Percentiles rank a stretch among this genome's conserved stretches.
phyloP scores from a whole-genome alignment of 2,329 filamentous ascomycete species.

The Rhynchosporium agropyri region DNA sequence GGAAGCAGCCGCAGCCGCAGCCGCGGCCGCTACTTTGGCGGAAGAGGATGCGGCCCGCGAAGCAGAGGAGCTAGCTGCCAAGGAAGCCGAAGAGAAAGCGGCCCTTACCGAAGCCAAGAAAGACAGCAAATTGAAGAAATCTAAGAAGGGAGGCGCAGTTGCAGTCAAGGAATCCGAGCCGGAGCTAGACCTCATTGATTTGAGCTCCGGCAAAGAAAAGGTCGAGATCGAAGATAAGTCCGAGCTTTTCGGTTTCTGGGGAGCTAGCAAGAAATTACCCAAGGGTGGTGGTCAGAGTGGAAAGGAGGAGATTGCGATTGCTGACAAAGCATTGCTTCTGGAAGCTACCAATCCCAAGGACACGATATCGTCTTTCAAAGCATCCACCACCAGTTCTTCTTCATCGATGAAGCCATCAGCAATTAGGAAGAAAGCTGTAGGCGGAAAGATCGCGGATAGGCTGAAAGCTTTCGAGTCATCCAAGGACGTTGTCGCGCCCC shows the following conservation, averaged over 20 bases:
- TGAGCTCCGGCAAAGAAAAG: conserved; percentile 45
- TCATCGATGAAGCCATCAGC: conserved; percentile 46
- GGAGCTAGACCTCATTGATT: conserved; percentile 31
- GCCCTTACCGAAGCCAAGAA: conserved; percentile 43
- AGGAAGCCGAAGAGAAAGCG: conserved; percentile 45
- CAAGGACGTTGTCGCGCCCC: conserved; percentile 41
- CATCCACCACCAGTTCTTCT: conserved; percentile 42
- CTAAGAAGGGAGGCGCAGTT: conserved; percentile 39
- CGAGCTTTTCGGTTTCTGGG: conserved; percentile 59
- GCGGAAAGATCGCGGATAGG: conserved; percentile 55
- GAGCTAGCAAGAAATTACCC: conserved; percentile 50
- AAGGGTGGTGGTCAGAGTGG: conserved; percentile 40
- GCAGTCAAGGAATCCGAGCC: conserved; percentile 38
- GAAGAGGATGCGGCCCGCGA: conserved; percentile 42
- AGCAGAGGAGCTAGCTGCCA: conserved; percentile 44
- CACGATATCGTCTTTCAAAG: conserved; percentile 46
- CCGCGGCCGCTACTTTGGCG: conserved; percentile 42
- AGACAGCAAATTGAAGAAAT: conserved; percentile 46
- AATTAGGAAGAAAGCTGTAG: conserved; percentile 50
- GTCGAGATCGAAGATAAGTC: conserved; percentile 38
- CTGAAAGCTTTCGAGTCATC: conserved; percentile 58
- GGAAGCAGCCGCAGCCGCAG: conserved; percentile 42
- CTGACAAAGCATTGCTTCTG: conserved; percentile 54
- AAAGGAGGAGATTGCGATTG: conserved; percentile 50
- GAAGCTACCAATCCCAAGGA: conserved; percentile 50